Percentiles rank a stretch among this genome's conserved stretches.
Evolutionary conservation across 306 rosid genomes (phyloP).

Genomic region (Vigna reflexopilosa): DNA sequence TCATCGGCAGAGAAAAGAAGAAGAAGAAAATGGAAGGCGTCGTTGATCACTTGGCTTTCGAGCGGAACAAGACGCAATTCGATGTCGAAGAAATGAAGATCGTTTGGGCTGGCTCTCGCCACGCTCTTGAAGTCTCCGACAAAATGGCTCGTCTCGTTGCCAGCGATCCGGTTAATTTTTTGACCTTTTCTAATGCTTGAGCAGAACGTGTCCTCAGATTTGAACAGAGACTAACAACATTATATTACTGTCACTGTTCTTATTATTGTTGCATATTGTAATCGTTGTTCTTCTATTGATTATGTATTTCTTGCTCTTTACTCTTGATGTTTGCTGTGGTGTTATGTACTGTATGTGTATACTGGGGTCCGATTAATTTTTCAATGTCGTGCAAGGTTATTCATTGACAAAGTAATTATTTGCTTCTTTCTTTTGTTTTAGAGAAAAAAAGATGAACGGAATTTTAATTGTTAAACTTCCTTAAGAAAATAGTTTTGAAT

Average conservation of each 20-base stretch:
- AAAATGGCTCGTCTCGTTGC: conserved; percentile 88
- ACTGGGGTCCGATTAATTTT: conserved; percentile 4
- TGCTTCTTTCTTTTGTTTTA: not conserved
- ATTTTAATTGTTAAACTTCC: not conserved
- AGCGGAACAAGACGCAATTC: conserved; percentile 78
- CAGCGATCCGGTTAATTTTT: conserved; percentile 71
- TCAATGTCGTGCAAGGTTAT: conserved; percentile 1
- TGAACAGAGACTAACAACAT: not conserved
- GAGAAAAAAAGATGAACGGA: not conserved
- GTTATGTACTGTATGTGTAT: not conserved
- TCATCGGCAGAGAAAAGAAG: not conserved
- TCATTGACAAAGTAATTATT: not conserved
- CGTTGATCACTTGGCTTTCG: conserved; percentile 79
- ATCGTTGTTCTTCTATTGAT: not conserved
- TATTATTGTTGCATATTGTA: not conserved
- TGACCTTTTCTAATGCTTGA: not conserved
- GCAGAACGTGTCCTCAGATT: not conserved
- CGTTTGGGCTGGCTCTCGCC: conserved; percentile 89
- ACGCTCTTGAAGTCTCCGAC: conserved; percentile 70
- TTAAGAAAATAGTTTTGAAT: not conserved
- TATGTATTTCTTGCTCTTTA: not conserved
- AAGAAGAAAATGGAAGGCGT: conserved; percentile 57
- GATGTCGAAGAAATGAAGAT: conserved; percentile 91
- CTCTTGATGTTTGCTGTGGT: not conserved
- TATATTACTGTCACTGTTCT: conserved; percentile 10